Conservation (phyloP, 495 filamentous ascomycete species). For the Terfezia boudieri region DNA sequence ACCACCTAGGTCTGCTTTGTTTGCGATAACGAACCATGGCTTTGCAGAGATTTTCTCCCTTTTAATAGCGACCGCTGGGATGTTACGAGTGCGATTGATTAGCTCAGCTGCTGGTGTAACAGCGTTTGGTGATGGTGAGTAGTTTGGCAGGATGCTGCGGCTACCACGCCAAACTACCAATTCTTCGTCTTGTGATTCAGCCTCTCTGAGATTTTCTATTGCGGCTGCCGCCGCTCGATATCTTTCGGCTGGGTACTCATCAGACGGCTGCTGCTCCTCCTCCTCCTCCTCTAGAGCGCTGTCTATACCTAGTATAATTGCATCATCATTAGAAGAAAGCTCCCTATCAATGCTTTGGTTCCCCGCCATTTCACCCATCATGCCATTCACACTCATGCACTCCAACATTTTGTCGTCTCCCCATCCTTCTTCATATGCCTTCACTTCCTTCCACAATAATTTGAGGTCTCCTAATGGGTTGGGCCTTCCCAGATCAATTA, state of each 20-base stretch:
- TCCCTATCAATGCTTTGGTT: neutral
- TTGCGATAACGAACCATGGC: conserved; percentile 93
- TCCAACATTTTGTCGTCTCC: neutral
- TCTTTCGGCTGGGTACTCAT: neutral
- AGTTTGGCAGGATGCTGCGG: conserved; percentile 3
- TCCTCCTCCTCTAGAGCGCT: conserved; percentile 20
- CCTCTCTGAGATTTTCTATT: neutral
- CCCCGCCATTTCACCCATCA: conserved; percentile 17
- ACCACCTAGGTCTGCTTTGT: conserved; percentile 66
- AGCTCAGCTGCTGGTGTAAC: conserved; percentile 1
- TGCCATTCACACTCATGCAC: conserved; percentile 3
- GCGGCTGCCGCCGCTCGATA: neutral
- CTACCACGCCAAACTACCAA: conserved; percentile 4
- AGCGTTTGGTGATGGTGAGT: conserved; percentile 1
- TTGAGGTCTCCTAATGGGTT: conserved; percentile 59
- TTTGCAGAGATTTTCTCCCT: conserved; percentile 30
- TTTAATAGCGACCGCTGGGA: conserved; percentile 2
- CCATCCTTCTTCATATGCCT: conserved; percentile 58
- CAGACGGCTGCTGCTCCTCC: conserved; percentile 1
- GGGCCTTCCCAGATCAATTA: conserved; percentile 61
- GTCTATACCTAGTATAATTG: conserved; percentile 21
- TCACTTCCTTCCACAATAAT: conserved; percentile 70
- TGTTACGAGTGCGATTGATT: neutral
- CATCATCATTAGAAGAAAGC: neutral
- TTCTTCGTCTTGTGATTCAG: neutral